phyloP scores from a whole-genome alignment of 176 grass and related monocot genomes.

The Oryza punctata region DNA sequence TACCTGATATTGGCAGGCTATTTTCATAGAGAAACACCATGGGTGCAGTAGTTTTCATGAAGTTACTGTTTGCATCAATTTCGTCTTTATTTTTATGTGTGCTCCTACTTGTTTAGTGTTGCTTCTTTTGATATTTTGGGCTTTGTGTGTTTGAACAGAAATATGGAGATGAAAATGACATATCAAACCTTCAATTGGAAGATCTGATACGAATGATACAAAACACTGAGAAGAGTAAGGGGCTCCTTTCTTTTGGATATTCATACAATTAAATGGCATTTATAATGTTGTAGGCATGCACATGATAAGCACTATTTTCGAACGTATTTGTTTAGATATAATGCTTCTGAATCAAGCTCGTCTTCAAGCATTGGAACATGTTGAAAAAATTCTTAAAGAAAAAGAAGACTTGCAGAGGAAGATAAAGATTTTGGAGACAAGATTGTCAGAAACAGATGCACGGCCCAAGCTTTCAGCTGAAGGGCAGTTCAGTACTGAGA shows the following conservation, averaged over 20 bases:
- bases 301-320: conserved; percentile 28
- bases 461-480: conserved; percentile 43
- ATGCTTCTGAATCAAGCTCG: conserved; percentile 93
- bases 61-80: not conserved
- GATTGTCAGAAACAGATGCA: conserved; percentile 54
- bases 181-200: conserved; percentile 55
- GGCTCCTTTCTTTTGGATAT: conserved; percentile 35
- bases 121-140: conserved; percentile 6
- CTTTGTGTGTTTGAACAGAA: conserved; percentile 26
- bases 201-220: conserved; percentile 76
- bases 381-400: conserved; percentile 86
- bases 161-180: conserved; percentile 36
- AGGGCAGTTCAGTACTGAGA: conserved; percentile 43
- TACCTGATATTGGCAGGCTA: not conserved
- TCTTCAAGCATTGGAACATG: conserved; percentile 60
- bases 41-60: not conserved
- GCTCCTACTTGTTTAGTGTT: not conserved
- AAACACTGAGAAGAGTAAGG: conserved; percentile 76
- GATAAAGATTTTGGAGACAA: conserved; percentile 69
- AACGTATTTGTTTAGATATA: conserved; percentile 68
- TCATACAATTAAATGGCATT: conserved; percentile 12
- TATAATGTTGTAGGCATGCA: conserved; percentile 6
- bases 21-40: not conserved
- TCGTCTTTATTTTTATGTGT: not conserved
- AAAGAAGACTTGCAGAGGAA: conserved; percentile 73